Conservation (phyloP, 768 basidiomycete species). For the Crassisporium funariophilum region DNA sequence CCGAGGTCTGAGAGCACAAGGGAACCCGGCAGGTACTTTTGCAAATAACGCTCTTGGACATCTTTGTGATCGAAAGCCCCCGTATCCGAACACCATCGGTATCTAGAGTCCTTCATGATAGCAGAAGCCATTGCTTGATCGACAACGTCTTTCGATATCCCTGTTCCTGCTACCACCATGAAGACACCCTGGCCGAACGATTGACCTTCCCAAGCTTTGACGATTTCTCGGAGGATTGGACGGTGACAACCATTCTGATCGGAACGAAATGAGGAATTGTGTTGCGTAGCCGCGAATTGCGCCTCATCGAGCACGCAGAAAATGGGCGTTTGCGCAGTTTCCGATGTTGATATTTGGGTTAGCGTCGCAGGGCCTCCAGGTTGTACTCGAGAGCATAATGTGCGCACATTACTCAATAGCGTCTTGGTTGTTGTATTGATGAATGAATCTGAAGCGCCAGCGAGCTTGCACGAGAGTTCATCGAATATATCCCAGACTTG, state of each 20-base stretch:
- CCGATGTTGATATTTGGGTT: conserved; percentile 15
- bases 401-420: conserved; percentile 33
- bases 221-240: conserved; percentile 44
- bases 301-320: conserved; percentile 51
- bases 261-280: conserved; percentile 39
- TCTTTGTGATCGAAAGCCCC: conserved; percentile 41
- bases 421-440: conserved; percentile 35
- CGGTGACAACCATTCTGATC: conserved; percentile 35
- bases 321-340: conserved; percentile 33
- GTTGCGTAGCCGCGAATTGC: conserved; percentile 44
- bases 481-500: conserved; percentile 46
- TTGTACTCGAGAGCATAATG: conserved; percentile 20
- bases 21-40: conserved; percentile 36
- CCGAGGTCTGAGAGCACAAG: conserved; percentile 32
- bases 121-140: conserved; percentile 47
- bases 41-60: conserved; percentile 37
- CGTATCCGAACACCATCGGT: conserved; percentile 48
- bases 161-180: conserved; percentile 48
- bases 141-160: conserved; percentile 46
- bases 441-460: conserved; percentile 34
- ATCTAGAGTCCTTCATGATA: conserved; percentile 47
- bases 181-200: conserved; percentile 41
- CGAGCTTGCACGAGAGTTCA: conserved; percentile 35
- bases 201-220: conserved; percentile 42
- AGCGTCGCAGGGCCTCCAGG: neutral